phyloP scores from a whole-genome alignment of 768 basidiomycete genomes.

The Asterophora parasitica region DNA sequence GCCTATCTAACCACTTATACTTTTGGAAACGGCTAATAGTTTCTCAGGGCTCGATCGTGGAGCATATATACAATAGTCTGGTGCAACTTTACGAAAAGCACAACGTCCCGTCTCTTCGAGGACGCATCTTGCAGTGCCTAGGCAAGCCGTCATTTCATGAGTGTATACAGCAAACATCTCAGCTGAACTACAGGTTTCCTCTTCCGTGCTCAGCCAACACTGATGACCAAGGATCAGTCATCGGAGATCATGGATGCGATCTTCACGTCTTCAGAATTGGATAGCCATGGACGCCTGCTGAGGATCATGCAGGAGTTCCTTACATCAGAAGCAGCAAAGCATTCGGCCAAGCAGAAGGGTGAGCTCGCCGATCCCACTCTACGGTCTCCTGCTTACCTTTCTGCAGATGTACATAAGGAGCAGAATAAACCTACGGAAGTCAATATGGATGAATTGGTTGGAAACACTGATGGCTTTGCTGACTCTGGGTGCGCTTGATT shows the following conservation, averaged over 20 bases:
- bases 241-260: constrained; percentile 86
- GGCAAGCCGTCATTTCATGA: constrained; percentile 42
- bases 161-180: background rate
- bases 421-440: constrained; percentile 47
- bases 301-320: constrained; percentile 93
- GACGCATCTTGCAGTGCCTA: constrained; percentile 79
- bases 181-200: constrained; percentile 60
- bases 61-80: constrained; percentile 74
- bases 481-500: constrained; percentile 78
- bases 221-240: constrained; percentile 82
- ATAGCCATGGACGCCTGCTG: constrained; percentile 67
- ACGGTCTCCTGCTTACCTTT: constrained; percentile 2
- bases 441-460: constrained; percentile 91
- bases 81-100: constrained; percentile 70
- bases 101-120: constrained; percentile 50
- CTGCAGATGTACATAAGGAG: constrained; percentile 38
- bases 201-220: constrained; percentile 85
- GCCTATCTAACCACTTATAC: background rate
- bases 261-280: constrained; percentile 70
- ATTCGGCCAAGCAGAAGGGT: constrained; percentile 70
- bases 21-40: too few relatives aligned
- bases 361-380: background rate
- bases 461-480: constrained; percentile 92
- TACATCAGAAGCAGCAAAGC: constrained; percentile 75
- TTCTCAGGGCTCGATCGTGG: constrained; percentile 74